phyloP scores from a whole-genome alignment of 345 rosid genomes.

The Dipteronia dyeriana region DNA sequence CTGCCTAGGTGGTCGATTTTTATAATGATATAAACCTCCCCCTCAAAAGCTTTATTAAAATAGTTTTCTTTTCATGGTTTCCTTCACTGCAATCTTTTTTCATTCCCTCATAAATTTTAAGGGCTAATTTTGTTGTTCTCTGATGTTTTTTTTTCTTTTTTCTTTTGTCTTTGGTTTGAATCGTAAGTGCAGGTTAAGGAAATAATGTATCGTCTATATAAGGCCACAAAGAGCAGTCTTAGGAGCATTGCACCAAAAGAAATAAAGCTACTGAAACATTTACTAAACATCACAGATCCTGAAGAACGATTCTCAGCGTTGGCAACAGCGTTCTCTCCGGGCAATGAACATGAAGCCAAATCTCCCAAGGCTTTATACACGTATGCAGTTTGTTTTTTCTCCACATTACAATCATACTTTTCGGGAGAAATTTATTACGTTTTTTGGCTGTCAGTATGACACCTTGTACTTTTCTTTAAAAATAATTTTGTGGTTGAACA shows the following conservation, averaged over 20 bases:
- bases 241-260: conserved; percentile 92
- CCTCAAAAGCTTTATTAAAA: neutral
- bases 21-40: neutral
- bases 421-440: neutral
- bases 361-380: conserved; percentile 76
- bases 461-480: neutral
- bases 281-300: conserved; percentile 87
- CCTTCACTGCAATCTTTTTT: neutral
- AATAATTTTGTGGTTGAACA: conserved; percentile 27
- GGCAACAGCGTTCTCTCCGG: conserved; percentile 87
- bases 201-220: conserved; percentile 76
- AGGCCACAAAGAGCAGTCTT: conserved; percentile 80
- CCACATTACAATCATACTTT: neutral
- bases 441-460: neutral
- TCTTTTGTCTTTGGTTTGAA: neutral
- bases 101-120: neutral
- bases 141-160: neutral
- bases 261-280: conserved; percentile 75
- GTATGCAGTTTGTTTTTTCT: conserved; percentile 41
- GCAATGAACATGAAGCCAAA: conserved; percentile 66
- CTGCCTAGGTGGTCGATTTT: neutral
- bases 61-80: neutral
- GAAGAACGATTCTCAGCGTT: conserved; percentile 93
- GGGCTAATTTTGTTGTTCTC: neutral
- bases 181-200: conserved; percentile 69